Conservation (phyloP, 1,139 yeast species). For the Hyphopichia fennica region DNA sequence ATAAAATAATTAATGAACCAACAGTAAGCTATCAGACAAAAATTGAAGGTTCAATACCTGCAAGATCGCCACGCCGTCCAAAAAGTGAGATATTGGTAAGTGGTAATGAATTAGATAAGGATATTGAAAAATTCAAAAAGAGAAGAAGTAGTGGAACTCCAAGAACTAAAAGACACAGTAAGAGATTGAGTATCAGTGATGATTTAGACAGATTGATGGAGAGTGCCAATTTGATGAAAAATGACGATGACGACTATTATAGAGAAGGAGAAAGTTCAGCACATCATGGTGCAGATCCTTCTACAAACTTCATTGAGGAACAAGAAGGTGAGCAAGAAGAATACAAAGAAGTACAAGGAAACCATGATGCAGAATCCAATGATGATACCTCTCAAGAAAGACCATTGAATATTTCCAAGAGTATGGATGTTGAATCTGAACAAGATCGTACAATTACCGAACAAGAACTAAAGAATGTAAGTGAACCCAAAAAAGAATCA, state of each 20-base stretch:
- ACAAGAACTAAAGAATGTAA: too few relatives aligned
- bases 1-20: constrained; percentile 19
- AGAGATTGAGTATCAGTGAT: constrained; percentile 28
- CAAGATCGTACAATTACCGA: too few relatives aligned
- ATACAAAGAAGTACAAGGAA: too few relatives aligned
- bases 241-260: neutral
- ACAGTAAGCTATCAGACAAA: constrained; percentile 33
- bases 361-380: too few relatives aligned
- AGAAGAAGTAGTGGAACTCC: constrained; percentile 5
- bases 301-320: too few relatives aligned
- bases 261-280: neutral
- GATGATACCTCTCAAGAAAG: too few relatives aligned
- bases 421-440: too few relatives aligned
- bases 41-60: constrained; percentile 42
- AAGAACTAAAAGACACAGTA: constrained; percentile 7
- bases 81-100: constrained; percentile 27
- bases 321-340: neutral
- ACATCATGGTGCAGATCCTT: too few relatives aligned
- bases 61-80: constrained; percentile 43
- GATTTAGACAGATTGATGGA: constrained; percentile 45
- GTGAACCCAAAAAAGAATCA: too few relatives aligned
- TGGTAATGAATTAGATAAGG: constrained; percentile 13
- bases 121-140: constrained; percentile 10
- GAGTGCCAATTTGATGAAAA: constrained; percentile 27
- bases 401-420: too few relatives aligned